Evolutionary conservation across 208 protist genomes (phyloP).

Genomic region (Naegleria lovaniensis): DNA sequence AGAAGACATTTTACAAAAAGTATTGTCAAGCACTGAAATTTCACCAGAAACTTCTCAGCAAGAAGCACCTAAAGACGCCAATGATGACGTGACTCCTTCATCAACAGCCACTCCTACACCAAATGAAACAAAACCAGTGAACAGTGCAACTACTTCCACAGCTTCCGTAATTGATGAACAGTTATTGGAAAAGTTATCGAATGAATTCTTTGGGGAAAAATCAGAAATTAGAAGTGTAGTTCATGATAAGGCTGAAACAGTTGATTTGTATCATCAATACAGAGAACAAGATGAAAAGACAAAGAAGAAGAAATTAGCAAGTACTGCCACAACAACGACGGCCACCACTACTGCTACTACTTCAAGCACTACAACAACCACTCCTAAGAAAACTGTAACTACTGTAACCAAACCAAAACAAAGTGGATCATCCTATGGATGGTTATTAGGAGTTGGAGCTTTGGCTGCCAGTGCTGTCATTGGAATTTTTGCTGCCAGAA

Average conservation of each 20-base stretch:
- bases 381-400: not conserved
- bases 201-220: not conserved
- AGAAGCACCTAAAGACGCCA: not conserved
- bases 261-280: slow-evolving; percentile 15
- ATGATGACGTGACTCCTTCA: not conserved
- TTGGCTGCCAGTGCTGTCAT: not conserved
- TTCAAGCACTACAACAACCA: not conserved
- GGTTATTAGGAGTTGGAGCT: not conserved
- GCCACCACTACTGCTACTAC: not conserved
- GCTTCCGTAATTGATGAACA: not conserved
- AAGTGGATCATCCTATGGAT: not conserved
- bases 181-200: not conserved
- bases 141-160: not conserved
- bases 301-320: not conserved
- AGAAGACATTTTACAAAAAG: not conserved
- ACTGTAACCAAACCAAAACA: not conserved
- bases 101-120: not conserved
- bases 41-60: not conserved
- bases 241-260: slow-evolving; percentile 7
- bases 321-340: no score
- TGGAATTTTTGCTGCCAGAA: not conserved
- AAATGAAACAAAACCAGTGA: not conserved
- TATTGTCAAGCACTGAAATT: not conserved
- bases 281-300: slow-evolving; percentile 16
- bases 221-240: not conserved